A percentile compares a stretch with the other conserved stretches of the same genome.
Conservation (phyloP, 192 early-diverging fungal species). For the Obelidium mucronatum region DNA sequence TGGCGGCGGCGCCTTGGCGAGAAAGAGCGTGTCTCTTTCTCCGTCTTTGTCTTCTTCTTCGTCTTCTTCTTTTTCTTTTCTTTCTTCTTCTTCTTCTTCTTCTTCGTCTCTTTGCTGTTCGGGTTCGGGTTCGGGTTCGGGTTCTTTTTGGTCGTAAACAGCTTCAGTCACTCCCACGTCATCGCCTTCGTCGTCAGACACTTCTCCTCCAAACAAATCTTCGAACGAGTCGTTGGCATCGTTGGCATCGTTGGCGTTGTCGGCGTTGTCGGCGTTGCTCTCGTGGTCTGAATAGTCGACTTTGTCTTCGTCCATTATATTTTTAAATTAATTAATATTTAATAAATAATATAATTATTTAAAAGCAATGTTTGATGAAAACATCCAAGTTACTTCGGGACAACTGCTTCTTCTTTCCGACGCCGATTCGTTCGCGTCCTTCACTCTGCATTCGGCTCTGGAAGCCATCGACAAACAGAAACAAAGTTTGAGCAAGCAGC, state of each 20-base stretch:
- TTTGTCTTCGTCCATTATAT: background rate
- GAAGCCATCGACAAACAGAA: too few species aligned
- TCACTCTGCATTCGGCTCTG: too few species aligned
- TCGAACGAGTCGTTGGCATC: background rate
- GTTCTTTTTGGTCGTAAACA: background rate
- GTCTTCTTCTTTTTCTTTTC: conserved; percentile 2
- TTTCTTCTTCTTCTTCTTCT: background rate
- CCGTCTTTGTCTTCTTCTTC: conserved; percentile 1
- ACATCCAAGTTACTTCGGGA: background rate
- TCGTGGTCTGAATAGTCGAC: background rate
- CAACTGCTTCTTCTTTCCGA: background rate
- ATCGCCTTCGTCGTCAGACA: conserved; percentile 24
- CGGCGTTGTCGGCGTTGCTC: background rate
- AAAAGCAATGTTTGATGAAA: background rate
- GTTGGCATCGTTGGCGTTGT: background rate
- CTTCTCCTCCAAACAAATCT: conserved; percentile 19
- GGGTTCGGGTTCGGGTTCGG: background rate
- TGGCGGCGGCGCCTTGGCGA: background rate
- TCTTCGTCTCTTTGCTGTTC: background rate
- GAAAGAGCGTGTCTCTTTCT: background rate
- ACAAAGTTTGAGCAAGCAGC: too few species aligned
- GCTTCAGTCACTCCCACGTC: background rate
- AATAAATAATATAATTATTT: too few species aligned
- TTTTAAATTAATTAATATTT: too few species aligned
- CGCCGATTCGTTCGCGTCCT: too few species aligned